Evolutionary conservation across 805 yeast genomes (phyloP).

Genomic region (Metschnikowia sp.): DNA sequence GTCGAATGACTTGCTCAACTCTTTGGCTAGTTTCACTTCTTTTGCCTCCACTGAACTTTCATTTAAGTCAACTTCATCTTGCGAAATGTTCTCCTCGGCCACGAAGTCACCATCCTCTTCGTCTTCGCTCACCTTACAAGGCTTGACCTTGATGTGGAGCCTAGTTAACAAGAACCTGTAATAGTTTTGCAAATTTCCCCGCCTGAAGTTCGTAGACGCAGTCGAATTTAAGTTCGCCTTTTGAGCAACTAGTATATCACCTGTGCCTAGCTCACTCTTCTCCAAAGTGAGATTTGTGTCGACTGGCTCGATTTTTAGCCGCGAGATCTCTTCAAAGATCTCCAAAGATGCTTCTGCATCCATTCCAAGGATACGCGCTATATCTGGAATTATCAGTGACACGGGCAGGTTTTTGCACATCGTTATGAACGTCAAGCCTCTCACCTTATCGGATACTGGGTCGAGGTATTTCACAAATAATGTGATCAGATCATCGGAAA

Average conservation of each 20-base stretch:
- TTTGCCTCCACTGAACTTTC: constrained; percentile 15
- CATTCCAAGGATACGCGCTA: constrained; percentile 43
- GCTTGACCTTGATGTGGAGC: constrained; percentile 53
- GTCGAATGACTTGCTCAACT: constrained; percentile 38
- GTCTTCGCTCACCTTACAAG: constrained; percentile 47
- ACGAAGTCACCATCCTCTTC: constrained; percentile 50
- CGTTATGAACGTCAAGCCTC: constrained; percentile 61
- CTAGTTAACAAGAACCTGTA: constrained; percentile 58
- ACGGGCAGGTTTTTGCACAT: constrained; percentile 49
- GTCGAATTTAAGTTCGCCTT: constrained; percentile 20
- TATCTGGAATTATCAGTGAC: constrained; percentile 35
- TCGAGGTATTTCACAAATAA: constrained; percentile 68
- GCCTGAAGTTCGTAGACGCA: constrained; percentile 12
- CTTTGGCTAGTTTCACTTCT: constrained; percentile 20
- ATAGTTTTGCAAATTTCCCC: constrained; percentile 38
- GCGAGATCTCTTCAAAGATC: constrained; percentile 61
- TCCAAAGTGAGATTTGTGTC: constrained; percentile 42
- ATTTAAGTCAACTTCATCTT: constrained; percentile 9
- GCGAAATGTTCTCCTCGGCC: constrained; percentile 24
- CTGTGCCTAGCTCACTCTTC: constrained; percentile 57
- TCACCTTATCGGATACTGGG: constrained; percentile 46
- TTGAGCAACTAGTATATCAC: constrained; percentile 58
- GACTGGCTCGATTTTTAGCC: constrained; percentile 47
- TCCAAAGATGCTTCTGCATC: constrained; percentile 31
- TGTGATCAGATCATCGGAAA: constrained; percentile 23